phyloP scores from a whole-genome alignment of 2,329 filamentous ascomycete genomes.

The Calonectria ilicicola region DNA sequence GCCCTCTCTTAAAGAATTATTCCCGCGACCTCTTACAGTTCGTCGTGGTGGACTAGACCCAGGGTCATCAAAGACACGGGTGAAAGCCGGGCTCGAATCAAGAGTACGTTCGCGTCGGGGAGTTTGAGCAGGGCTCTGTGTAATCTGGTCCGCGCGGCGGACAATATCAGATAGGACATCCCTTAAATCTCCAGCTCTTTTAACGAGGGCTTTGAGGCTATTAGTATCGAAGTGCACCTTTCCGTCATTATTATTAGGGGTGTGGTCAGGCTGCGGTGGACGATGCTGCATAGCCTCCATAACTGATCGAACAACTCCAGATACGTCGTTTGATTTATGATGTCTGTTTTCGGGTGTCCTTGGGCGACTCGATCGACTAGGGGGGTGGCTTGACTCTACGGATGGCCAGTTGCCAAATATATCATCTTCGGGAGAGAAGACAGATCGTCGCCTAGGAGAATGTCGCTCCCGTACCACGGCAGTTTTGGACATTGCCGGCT shows the following conservation, averaged over 20 bases:
- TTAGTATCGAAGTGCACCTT: conserved; percentile 76
- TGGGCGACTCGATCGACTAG: conserved; percentile 54
- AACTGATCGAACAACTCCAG: conserved; percentile 69
- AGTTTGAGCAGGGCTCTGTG: conserved; percentile 66
- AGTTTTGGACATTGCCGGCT: conserved; percentile 60
- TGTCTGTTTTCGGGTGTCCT: conserved; percentile 55
- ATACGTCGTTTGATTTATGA: conserved; percentile 51
- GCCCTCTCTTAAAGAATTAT: conserved; percentile 62
- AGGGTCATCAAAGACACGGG: conserved; percentile 73
- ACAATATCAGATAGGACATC: conserved; percentile 71
- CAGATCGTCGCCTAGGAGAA: conserved; percentile 67
- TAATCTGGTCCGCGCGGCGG: conserved; percentile 69
- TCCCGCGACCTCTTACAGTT: conserved; percentile 64
- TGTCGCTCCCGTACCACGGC: conserved; percentile 67
- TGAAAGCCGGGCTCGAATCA: conserved; percentile 76
- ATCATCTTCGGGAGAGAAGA: conserved; percentile 75
- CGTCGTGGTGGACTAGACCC: conserved; percentile 66
- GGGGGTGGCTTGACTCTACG: conserved; percentile 51
- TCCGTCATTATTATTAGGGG: conserved; percentile 48
- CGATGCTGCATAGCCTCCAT: conserved; percentile 74
- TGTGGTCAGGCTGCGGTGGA: conserved; percentile 55
- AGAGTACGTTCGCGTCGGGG: conserved; percentile 57
- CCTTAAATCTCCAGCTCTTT: conserved; percentile 69
- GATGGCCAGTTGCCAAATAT: conserved; percentile 69
- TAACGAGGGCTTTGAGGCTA: conserved; percentile 75